Percentiles rank a stretch among this genome's conserved stretches.
These are phyloP conservation scores for Herpetomonas samuelpessoai DNA, from an alignment of 208 protist species.

Conservation along the genomic window DNA sequence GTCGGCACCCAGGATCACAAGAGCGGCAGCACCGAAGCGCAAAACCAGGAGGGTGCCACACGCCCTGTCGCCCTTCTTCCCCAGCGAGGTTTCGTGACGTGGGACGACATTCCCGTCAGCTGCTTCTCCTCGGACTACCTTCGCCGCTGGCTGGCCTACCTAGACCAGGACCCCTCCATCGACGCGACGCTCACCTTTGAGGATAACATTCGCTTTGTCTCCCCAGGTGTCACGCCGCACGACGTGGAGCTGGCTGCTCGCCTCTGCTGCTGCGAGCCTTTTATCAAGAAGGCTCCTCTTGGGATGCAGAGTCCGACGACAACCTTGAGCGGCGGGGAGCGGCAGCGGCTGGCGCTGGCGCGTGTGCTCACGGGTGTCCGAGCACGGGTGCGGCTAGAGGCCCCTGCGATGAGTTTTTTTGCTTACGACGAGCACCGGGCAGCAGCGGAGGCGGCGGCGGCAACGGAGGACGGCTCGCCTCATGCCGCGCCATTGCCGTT, in stretches of 20 bases:
- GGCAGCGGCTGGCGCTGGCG: slow-evolving; percentile 92
- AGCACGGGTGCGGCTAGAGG: slow-evolving; percentile 31
- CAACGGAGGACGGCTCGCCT: background rate
- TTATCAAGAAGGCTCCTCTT: slow-evolving; percentile 34
- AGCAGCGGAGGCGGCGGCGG: background rate
- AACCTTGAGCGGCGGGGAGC: slow-evolving; percentile 84
- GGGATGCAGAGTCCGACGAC: slow-evolving; percentile 36
- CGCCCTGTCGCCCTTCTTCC: background rate
- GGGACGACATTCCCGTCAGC: slow-evolving; percentile 56
- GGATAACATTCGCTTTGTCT: slow-evolving; percentile 40
- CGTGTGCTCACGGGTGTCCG: slow-evolving; percentile 45
- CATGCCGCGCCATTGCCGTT: background rate
- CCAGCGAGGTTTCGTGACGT: slow-evolving; percentile 12
- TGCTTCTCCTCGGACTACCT: slow-evolving; percentile 58
- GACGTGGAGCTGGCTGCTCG: slow-evolving; percentile 43
- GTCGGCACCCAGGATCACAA: background rate
- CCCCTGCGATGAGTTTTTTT: background rate
- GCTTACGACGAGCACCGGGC: background rate
- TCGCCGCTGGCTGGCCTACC: slow-evolving; percentile 36
- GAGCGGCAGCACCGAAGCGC: background rate
- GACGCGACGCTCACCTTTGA: slow-evolving; percentile 30
- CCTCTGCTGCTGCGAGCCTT: slow-evolving; percentile 40
- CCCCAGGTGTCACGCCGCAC: slow-evolving; percentile 16
- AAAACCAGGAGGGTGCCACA: background rate
- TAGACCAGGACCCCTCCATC: slow-evolving; percentile 47